Evolutionary conservation across 2,329 filamentous ascomycete species (phyloP).

Genomic region (Colletotrichum sansevieriae): DNA sequence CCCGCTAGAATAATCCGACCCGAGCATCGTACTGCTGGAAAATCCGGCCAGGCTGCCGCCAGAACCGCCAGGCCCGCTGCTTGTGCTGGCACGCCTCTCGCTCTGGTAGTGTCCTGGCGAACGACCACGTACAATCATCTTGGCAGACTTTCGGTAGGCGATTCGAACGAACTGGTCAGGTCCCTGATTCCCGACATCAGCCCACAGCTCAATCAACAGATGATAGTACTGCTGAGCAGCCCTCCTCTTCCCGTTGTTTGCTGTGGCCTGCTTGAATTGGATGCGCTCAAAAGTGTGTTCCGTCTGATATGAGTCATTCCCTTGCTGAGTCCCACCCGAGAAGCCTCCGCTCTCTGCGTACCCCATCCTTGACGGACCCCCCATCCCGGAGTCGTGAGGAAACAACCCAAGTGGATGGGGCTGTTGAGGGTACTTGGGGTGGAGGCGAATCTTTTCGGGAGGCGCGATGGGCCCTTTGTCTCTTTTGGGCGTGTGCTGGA

Average conservation of each 20-base stretch:
- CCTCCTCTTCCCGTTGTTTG: slow-evolving; percentile 91
- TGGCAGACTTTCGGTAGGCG: slow-evolving; percentile 79
- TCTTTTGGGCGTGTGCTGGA: slow-evolving; percentile 92
- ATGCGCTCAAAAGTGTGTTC: slow-evolving; percentile 86
- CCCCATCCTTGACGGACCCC: slow-evolving; percentile 48
- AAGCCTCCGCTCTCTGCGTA: slow-evolving; percentile 54
- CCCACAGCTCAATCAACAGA: slow-evolving; percentile 87
- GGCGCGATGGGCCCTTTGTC: slow-evolving; percentile 87
- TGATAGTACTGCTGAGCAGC: slow-evolving; percentile 95
- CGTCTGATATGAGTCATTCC: slow-evolving; percentile 57
- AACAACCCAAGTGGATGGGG: slow-evolving; percentile 62
- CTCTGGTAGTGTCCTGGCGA: slow-evolving; percentile 86
- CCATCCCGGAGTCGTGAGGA: slow-evolving; percentile 52
- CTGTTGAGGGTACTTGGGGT: slow-evolving; percentile 72
- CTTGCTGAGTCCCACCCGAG: slow-evolving; percentile 45
- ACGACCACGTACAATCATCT: slow-evolving; percentile 88
- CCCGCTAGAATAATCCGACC: slow-evolving; percentile 54
- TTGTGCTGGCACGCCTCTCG: slow-evolving; percentile 75
- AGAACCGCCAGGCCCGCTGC: slow-evolving; percentile 76
- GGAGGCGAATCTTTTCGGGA: slow-evolving; percentile 76
- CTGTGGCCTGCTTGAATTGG: slow-evolving; percentile 93
- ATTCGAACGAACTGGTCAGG: slow-evolving; percentile 75
- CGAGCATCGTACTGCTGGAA: slow-evolving; percentile 54
- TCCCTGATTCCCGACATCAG: slow-evolving; percentile 67
- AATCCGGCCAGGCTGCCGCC: slow-evolving; percentile 71